Conservation (phyloP, 306 rosid genomes). For the Malus fusca region DNA sequence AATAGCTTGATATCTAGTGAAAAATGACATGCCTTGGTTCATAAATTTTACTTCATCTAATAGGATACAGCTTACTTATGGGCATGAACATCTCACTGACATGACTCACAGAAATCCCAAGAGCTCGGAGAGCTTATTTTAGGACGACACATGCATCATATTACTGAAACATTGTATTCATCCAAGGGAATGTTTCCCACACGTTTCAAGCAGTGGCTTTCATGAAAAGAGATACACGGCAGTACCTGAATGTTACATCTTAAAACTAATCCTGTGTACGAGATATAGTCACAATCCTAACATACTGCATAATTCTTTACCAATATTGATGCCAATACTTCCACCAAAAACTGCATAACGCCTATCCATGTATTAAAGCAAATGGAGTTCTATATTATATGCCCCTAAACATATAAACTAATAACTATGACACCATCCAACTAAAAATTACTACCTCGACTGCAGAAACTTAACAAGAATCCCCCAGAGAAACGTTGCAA, state of each 20-base stretch:
- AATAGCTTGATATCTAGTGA: background rate
- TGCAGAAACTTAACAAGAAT: background rate
- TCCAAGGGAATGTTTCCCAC: background rate
- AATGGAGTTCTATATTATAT: background rate
- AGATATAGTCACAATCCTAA: background rate
- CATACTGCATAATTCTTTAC: background rate
- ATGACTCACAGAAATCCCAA: too few species aligned
- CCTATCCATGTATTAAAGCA: background rate
- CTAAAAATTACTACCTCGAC: background rate
- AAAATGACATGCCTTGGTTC: background rate
- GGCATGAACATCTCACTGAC: too few species aligned
- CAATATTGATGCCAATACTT: background rate
- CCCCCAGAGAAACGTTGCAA: background rate
- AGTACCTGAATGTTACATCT: background rate
- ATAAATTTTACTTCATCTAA: background rate
- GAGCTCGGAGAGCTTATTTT: too few species aligned
- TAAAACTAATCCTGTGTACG: background rate
- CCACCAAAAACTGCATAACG: background rate
- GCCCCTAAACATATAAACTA: background rate
- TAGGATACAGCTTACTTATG: too few species aligned
- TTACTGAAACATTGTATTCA: too few species aligned
- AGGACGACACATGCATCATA: too few species aligned
- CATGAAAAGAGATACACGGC: background rate
- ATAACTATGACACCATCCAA: background rate
- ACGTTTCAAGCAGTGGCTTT: background rate